phyloP scores from a whole-genome alignment of 352 stramenopile genomes.

The Blastocystis sp. region DNA sequence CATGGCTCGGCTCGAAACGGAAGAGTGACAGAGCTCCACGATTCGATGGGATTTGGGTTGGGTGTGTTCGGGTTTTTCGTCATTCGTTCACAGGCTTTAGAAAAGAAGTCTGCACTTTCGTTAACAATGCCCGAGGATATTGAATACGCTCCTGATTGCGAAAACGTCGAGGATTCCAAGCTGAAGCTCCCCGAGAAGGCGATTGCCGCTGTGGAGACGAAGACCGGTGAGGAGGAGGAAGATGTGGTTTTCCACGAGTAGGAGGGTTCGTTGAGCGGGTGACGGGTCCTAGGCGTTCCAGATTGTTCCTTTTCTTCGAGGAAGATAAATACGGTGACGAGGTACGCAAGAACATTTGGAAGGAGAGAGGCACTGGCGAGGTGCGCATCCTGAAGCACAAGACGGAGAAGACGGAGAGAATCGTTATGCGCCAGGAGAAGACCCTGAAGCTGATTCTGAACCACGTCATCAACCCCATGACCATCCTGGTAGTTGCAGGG shows the following conservation, averaged over 20 bases:
- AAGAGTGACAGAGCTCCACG: too few relatives aligned
- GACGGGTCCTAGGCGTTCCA: constrained; percentile 75
- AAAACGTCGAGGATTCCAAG: constrained; percentile 56
- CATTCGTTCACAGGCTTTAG: not conserved
- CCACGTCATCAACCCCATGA: constrained; percentile 76
- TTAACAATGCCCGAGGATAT: constrained; percentile 57
- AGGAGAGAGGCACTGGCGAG: constrained; percentile 83
- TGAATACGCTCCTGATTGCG: constrained; percentile 69
- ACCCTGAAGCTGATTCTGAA: constrained; percentile 86
- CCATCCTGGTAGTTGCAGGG: constrained; percentile 71
- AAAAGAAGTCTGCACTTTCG: not conserved
- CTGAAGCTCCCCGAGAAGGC: constrained; percentile 66
- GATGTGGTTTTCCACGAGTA: constrained; percentile 63
- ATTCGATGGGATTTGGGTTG: too few relatives aligned
- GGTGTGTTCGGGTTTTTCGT: too few relatives aligned
- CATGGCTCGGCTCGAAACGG: too few relatives aligned
- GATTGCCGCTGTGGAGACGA: constrained; percentile 40
- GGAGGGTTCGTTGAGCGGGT: not conserved
- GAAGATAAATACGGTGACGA: constrained; percentile 82
- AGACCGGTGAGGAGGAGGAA: constrained; percentile 65
- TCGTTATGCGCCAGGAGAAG: constrained; percentile 86
- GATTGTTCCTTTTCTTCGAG: constrained; percentile 80
- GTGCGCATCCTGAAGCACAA: constrained; percentile 87
- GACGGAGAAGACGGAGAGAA: constrained; percentile 82
- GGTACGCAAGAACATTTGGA: constrained; percentile 84